phyloP scores from a whole-genome alignment of 805 yeast genomes.

The Schwanniomyces vanrijiae region DNA sequence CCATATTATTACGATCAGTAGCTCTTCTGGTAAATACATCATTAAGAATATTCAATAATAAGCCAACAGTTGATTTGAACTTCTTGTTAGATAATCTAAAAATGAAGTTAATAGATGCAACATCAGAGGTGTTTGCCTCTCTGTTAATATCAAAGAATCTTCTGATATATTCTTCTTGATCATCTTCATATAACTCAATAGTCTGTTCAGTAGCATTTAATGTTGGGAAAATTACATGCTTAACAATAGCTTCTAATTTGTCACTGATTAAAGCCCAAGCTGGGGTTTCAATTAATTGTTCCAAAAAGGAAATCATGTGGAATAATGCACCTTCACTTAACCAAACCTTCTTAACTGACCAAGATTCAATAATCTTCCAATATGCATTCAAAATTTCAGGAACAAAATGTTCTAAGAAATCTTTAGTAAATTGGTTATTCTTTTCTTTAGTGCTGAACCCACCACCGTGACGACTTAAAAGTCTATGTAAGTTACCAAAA shows the following conservation, averaged over 20 bases:
- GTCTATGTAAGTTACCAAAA: conserved; percentile 41
- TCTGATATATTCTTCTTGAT: conserved; percentile 46
- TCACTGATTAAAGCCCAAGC: conserved; percentile 37
- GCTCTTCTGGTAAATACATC: conserved; percentile 35
- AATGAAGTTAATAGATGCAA: conserved; percentile 49
- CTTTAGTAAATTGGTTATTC: conserved; percentile 26
- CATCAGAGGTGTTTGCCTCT: conserved; percentile 48
- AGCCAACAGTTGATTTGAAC: conserved; percentile 37
- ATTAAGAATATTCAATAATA: conserved; percentile 30
- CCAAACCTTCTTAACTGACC: conserved; percentile 41
- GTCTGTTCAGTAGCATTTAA: conserved; percentile 38
- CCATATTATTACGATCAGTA: conserved; percentile 23
- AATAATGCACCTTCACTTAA: conserved; percentile 39
- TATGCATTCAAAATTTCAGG: conserved; percentile 43
- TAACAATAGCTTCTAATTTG: conserved; percentile 40
- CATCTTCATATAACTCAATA: conserved; percentile 45
- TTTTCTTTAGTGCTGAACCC: conserved; percentile 36
- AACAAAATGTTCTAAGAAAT: conserved; percentile 36
- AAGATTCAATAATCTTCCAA: conserved; percentile 42
- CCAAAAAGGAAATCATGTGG: conserved; percentile 44
- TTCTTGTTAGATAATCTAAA: conserved; percentile 36
- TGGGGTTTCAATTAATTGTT: conserved; percentile 40
- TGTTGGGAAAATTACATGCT: conserved; percentile 42
- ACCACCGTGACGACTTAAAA: conserved; percentile 45
- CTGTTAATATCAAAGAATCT: conserved; percentile 47